These are phyloP conservation scores for Annona squamosa DNA, from an alignment of 164 flowering plant genomes.

Conservation along the genomic window DNA sequence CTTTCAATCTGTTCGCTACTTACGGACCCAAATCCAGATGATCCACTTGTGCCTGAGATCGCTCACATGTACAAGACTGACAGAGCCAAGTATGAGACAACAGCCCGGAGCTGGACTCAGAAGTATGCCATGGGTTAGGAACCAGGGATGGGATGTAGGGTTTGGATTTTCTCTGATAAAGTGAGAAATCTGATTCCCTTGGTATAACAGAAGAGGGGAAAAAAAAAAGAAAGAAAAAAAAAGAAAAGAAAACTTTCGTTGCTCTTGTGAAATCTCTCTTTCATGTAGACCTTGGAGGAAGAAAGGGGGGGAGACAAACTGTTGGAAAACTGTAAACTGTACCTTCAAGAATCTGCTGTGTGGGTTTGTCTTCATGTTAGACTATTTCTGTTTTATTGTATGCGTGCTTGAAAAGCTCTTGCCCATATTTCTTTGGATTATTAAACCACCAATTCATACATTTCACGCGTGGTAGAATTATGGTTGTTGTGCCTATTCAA, in stretches of 20 bases:
- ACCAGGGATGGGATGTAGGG: background rate
- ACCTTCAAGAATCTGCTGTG: background rate
- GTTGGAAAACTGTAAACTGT: background rate
- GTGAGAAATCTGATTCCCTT: background rate
- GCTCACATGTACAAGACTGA: conserved; percentile 91
- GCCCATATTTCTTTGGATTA: background rate
- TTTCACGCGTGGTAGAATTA: too few species aligned
- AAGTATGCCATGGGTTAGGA: conserved; percentile 80
- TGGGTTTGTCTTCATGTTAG: background rate
- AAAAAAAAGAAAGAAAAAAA: too few species aligned
- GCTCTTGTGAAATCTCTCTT: background rate
- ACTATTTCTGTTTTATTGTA: background rate
- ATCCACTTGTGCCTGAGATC: conserved; percentile 78
- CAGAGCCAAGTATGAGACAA: conserved; percentile 65
- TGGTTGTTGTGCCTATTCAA: too few species aligned
- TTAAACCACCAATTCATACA: too few species aligned
- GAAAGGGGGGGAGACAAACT: background rate
- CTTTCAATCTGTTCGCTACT: conserved; percentile 73
- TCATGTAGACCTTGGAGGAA: background rate
- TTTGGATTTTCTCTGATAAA: background rate
- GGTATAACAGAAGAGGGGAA: background rate
- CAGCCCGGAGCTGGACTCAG: conserved; percentile 90
- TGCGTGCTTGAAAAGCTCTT: background rate
- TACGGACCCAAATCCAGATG: conserved; percentile 83
- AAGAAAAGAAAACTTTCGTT: background rate